Evolutionary conservation across 1,284 basidiomycete species (phyloP).

Genomic region (Pyrrhoderma noxium): DNA sequence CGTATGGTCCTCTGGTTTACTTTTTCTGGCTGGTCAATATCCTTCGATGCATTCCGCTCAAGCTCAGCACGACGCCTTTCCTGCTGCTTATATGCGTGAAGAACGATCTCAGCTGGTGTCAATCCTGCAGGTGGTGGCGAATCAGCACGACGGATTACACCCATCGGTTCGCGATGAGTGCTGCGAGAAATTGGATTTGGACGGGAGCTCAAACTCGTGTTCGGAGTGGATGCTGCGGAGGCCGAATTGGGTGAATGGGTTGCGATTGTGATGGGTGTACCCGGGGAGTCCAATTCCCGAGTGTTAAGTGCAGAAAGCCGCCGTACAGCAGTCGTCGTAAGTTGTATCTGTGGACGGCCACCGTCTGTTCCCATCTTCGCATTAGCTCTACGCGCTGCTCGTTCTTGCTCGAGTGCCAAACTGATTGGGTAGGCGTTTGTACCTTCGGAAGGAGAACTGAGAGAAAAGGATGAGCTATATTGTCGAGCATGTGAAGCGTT

Average conservation of each 20-base stretch:
- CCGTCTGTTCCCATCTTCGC: neutral
- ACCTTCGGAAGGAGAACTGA: conserved; percentile 16
- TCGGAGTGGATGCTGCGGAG: neutral
- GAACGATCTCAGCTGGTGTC: conserved; percentile 52
- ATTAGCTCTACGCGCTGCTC: neutral
- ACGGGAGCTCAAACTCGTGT: neutral
- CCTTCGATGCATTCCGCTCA: conserved; percentile 16
- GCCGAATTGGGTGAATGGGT: neutral
- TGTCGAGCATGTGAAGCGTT: conserved; percentile 10
- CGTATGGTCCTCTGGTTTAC: conserved; percentile 12
- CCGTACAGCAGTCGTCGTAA: conserved; percentile 12
- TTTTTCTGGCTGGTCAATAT: conserved; percentile 19
- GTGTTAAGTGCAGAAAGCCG: conserved; percentile 9
- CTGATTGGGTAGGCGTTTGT: conserved; percentile 7
- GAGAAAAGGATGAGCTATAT: conserved; percentile 15
- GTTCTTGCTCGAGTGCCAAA: conserved; percentile 9
- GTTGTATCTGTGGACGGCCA: conserved; percentile 8
- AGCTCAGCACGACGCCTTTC: conserved; percentile 30
- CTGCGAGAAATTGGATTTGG: neutral
- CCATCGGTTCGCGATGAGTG: neutral
- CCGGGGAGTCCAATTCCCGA: conserved; percentile 9
- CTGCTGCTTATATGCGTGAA: conserved; percentile 51
- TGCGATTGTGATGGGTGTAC: conserved; percentile 5
- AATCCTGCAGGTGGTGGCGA: conserved; percentile 24
- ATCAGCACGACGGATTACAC: conserved; percentile 2